Evolutionary conservation across 495 filamentous ascomycete genomes (phyloP).

Genomic region (Podospora comata): DNA sequence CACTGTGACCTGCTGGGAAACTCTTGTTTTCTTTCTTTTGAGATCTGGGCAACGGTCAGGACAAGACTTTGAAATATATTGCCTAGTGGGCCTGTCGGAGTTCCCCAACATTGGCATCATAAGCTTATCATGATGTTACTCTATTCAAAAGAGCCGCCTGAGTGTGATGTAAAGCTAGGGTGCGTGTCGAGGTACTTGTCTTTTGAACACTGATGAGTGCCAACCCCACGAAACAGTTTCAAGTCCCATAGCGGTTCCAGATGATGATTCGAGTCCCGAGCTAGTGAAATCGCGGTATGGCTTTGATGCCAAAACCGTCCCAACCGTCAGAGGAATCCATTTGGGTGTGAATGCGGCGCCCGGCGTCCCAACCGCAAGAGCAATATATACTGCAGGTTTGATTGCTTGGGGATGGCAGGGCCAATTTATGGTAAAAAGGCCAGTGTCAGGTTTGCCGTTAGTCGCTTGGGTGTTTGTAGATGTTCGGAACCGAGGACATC

Average conservation of each 20-base stretch:
- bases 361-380: neutral
- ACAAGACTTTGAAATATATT: conserved; percentile 6
- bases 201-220: neutral
- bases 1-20: neutral
- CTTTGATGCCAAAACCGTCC: neutral
- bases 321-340: neutral
- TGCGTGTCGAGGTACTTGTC: neutral
- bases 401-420: neutral
- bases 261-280: neutral
- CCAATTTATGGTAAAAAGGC: conserved; percentile 8
- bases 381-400: conserved; percentile 2
- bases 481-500: conserved; percentile 1
- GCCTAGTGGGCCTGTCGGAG: conserved; percentile 10
- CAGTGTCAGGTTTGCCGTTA: neutral
- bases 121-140: conserved; percentile 1
- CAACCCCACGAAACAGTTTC: neutral
- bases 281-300: neutral
- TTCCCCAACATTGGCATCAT: conserved; percentile 14
- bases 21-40: neutral
- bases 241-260: neutral
- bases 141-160: neutral
- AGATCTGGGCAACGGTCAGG: neutral
- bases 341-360: neutral
- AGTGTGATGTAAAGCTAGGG: neutral
- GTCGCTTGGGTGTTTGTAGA: conserved; percentile 9